phyloP scores from a whole-genome alignment of 2,329 filamentous ascomycete genomes.

The Didymella arachidicola region DNA sequence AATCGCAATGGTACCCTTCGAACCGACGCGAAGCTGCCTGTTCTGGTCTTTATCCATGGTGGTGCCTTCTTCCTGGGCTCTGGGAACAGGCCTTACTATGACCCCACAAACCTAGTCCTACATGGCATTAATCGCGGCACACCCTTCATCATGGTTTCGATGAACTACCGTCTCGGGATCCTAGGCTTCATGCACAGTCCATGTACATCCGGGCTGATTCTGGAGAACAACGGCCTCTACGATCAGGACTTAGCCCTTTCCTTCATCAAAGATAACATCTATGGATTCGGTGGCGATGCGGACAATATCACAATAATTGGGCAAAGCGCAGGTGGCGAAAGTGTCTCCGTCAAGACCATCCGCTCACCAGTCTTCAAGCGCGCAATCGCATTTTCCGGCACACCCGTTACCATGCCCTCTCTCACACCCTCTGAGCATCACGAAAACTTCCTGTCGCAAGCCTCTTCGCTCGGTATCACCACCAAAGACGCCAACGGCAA shows the following conservation, averaged over 20 bases:
- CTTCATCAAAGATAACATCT: constrained; percentile 49
- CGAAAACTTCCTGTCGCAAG: constrained; percentile 21
- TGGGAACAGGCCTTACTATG: constrained; percentile 61
- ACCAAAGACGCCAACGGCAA: background rate
- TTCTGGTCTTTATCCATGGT: constrained; percentile 62
- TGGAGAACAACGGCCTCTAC: constrained; percentile 40
- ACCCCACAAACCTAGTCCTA: constrained; percentile 40
- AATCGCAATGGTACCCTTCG: constrained; percentile 39
- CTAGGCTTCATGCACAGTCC: constrained; percentile 53
- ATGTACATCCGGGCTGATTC: constrained; percentile 43
- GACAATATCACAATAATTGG: constrained; percentile 51
- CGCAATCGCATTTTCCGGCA: constrained; percentile 25
- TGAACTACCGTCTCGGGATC: constrained; percentile 38
- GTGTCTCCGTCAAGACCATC: constrained; percentile 22
- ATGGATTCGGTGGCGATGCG: constrained; percentile 48
- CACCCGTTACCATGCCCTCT: constrained; percentile 27
- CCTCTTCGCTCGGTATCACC: constrained; percentile 11
- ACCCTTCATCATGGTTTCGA: constrained; percentile 18
- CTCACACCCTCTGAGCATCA: constrained; percentile 25
- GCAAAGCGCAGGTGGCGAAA: constrained; percentile 55
- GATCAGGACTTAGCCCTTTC: constrained; percentile 48
- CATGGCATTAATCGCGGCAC: constrained; percentile 17
- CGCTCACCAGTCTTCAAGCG: constrained; percentile 25
- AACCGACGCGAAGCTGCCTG: constrained; percentile 51
- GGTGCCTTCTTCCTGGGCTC: constrained; percentile 59